Base-by-base conservation (phyloP, 2,329 filamentous ascomycete species). In the Acephala macrosclerotiorum region DNA sequence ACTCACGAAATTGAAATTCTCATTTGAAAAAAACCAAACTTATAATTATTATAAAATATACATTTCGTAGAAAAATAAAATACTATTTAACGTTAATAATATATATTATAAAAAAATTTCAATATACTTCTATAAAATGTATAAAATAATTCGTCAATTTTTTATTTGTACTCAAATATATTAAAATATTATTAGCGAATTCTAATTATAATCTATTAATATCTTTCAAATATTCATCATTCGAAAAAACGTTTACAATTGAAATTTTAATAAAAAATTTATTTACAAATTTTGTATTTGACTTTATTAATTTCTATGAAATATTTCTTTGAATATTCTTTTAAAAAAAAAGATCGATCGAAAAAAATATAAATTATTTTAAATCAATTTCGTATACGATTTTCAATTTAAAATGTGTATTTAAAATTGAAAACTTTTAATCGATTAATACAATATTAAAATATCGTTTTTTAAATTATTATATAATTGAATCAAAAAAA, bases 341-440 rank as follows among this genome's bases (percentile, higher is more conserved):
- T 22, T 22, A 55, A 2, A 55, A 2, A 7, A 22, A 26, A 29
- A 55, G 29, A 11, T 29, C 16, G 22, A 16, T 29, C 25, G 49
- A 55, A 22, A 55, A 55, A 55, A 22, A 22, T 33, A 9, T 55
- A 26, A 22, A 22, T 22, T 22, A 55, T 29, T 55, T 33, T 29
- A 18, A 9, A 29, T 55, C 25, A 55, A 22, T 55, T 25, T 2
- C 49, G 2, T 18, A 18, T 29, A 29, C 14, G 49, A 55, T 33
- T 29, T 55, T 26, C 25, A 55, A 33, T 16, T 25, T n/a, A 18
- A 29, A 55, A 22, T 18, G 49, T 26, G 49, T 25, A 55, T 55
- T 29, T n/a, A 55, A 29, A 11, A 55, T 55, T 25, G 49, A 55
- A 55, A 55, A 18, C 49, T 11, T 26, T 55, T 29, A 22, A 55